Conservation (phyloP, 371 early-diverging fungal genomes). For the Choanephora cucurbitarum region DNA sequence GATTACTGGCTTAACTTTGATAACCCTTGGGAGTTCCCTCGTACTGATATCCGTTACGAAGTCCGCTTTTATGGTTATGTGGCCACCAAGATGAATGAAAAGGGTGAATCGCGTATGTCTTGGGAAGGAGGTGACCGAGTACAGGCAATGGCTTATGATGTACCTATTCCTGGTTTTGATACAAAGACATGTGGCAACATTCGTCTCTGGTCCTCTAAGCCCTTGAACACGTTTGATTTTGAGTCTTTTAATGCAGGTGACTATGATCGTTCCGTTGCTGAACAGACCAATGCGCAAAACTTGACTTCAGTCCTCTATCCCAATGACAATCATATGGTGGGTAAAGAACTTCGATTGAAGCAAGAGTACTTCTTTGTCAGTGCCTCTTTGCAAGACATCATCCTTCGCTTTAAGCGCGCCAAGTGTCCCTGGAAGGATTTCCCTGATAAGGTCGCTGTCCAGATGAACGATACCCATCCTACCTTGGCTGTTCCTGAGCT, state of each 20-base stretch:
- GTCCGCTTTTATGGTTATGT: conserved; percentile 87
- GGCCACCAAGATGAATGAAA: conserved; percentile 61
- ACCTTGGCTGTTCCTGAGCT: conserved; percentile 85
- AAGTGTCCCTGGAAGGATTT: conserved; percentile 81
- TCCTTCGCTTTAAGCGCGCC: conserved; percentile 88
- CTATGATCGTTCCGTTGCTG: conserved; percentile 85
- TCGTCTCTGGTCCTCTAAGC: conserved; percentile 90
- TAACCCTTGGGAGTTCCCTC: conserved; percentile 94
- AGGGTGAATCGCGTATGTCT: conserved; percentile 57
- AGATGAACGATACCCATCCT: conserved; percentile 89
- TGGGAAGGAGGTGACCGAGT: conserved; percentile 89
- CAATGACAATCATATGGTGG: conserved; percentile 91
- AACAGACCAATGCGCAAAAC: conserved; percentile 86
- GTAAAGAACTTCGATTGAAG: conserved; percentile 91
- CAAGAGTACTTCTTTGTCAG: conserved; percentile 94
- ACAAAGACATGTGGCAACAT: conserved; percentile 91
- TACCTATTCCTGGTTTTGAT: conserved; percentile 87
- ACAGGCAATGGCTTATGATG: conserved; percentile 90
- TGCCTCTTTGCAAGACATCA: conserved; percentile 84
- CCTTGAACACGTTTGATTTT: conserved; percentile 76
- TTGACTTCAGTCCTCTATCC: conserved; percentile 93
- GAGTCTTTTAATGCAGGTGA: conserved; percentile 89
- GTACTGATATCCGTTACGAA: conserved; percentile 82
- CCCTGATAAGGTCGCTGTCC: conserved; percentile 88
- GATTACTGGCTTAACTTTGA: conserved; percentile 88